Evolutionary conservation across 495 filamentous ascomycete genomes (phyloP).

Genomic region (Talaromyces liani): DNA sequence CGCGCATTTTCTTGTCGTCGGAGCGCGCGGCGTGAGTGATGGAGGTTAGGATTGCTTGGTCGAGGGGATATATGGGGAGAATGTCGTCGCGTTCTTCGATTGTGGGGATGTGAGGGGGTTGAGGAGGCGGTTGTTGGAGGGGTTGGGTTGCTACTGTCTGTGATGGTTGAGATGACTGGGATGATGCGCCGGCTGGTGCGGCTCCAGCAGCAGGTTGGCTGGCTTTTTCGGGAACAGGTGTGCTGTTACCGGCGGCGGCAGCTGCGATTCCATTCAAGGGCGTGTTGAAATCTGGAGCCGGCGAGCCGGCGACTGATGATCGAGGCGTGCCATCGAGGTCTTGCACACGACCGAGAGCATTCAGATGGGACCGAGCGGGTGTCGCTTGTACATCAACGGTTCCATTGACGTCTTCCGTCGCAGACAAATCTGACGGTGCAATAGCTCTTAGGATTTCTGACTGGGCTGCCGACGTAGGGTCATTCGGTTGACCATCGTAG

Average conservation of each 20-base stretch:
- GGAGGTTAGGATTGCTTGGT: constrained; percentile 79
- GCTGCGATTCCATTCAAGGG: constrained; percentile 32
- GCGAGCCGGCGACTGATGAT: constrained; percentile 80
- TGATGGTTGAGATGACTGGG: constrained; percentile 12
- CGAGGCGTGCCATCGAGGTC: constrained; percentile 62
- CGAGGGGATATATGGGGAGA: constrained; percentile 73
- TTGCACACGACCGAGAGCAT: constrained; percentile 41
- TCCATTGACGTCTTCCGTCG: constrained; percentile 15
- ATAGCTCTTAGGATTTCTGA: constrained; percentile 63
- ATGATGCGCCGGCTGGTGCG: constrained; percentile 47
- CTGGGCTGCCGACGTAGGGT: constrained; percentile 82
- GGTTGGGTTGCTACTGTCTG: constrained; percentile 38
- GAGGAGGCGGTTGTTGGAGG: constrained; percentile 19
- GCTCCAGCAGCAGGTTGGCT: constrained; percentile 67
- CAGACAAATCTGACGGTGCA: constrained; percentile 44
- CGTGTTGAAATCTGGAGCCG: constrained; percentile 68
- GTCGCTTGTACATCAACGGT: constrained; percentile 32
- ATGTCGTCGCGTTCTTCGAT: constrained; percentile 71
- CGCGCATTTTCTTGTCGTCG: constrained; percentile 86
- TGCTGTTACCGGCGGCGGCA: constrained; percentile 35
- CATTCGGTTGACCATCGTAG: constrained; percentile 85
- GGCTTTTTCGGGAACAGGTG: constrained; percentile 17
- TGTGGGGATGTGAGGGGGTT: constrained; percentile 28
- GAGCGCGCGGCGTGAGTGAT: constrained; percentile 80
- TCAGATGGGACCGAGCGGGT: constrained; percentile 28